Percentiles rank a stretch among this genome's conserved stretches.
These are phyloP conservation scores for Plasmodium gonderi DNA, from an alignment of 169 alveolate genomes.

Conservation along the genomic window DNA sequence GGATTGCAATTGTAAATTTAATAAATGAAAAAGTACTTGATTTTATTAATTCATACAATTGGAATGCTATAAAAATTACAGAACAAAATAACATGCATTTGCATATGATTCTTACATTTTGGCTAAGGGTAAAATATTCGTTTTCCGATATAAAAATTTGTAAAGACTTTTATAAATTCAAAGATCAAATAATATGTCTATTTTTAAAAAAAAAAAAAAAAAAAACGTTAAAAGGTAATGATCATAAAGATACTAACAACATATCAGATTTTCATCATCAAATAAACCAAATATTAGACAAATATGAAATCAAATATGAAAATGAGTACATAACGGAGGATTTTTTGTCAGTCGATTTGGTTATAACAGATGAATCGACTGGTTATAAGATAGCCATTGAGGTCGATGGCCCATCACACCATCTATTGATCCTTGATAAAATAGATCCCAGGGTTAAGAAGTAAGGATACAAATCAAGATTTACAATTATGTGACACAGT, in stretches of 20 bases:
- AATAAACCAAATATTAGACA: constrained; percentile 22
- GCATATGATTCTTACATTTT: constrained; percentile 70
- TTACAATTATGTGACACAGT: neutral
- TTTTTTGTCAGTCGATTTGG: constrained; percentile 48
- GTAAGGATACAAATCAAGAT: constrained; percentile 1
- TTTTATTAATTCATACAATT: constrained; percentile 59
- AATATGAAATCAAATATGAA: constrained; percentile 22
- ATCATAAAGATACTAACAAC: neutral
- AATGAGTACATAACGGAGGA: constrained; percentile 71
- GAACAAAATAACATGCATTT: constrained; percentile 68
- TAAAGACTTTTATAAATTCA: constrained; percentile 7
- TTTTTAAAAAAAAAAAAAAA: constrained; percentile 3
- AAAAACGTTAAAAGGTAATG: neutral
- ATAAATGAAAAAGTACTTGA: constrained; percentile 10
- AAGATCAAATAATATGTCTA: constrained; percentile 15
- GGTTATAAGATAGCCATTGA: constrained; percentile 59
- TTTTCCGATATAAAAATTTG: neutral
- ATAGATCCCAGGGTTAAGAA: neutral
- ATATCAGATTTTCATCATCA: constrained; percentile 34
- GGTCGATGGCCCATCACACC: constrained; percentile 76
- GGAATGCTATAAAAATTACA: constrained; percentile 25
- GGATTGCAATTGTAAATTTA: constrained; percentile 45
- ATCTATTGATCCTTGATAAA: constrained; percentile 36
- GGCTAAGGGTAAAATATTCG: constrained; percentile 73
- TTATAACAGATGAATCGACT: neutral